Evolutionary conservation across 177 flowering plant genomes (phyloP).

Genomic region (Vitis hybrid): DNA sequence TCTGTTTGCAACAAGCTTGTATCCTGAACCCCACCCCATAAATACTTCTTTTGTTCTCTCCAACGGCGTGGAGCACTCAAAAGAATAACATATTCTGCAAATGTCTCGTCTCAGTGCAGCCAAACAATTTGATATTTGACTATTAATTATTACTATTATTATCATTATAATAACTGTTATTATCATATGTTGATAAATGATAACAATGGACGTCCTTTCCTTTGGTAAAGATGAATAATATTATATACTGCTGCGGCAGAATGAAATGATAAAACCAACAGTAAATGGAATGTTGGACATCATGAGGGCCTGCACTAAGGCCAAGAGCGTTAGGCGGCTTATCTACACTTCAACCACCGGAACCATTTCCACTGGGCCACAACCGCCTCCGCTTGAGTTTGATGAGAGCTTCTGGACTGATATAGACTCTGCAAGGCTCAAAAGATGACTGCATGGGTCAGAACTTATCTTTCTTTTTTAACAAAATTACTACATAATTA

Average conservation of each 20-base stretch:
- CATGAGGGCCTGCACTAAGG: constrained; percentile 23
- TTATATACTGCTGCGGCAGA: constrained; percentile 7
- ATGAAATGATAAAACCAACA: constrained; percentile 28
- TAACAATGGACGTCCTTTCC: too few species aligned
- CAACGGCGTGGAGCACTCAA: too few species aligned
- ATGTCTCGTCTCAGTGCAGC: too few species aligned
- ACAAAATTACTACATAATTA: background rate
- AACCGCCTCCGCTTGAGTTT: constrained; percentile 7
- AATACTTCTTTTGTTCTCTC: too few species aligned
- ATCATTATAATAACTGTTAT: too few species aligned
- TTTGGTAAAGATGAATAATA: background rate
- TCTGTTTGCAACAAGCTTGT: too few species aligned
- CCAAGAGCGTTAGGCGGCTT: constrained; percentile 19
- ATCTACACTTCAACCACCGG: constrained; percentile 28
- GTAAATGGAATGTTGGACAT: constrained; percentile 20
- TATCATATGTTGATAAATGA: too few species aligned
- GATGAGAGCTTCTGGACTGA: constrained; percentile 28
- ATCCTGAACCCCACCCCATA: too few species aligned
- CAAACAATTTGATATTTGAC: too few species aligned
- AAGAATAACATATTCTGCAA: too few species aligned
- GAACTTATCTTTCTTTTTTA: background rate
- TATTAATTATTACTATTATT: too few species aligned
- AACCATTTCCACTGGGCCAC: constrained; percentile 14
- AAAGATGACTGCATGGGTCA: constrained; percentile 35
- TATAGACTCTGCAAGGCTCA: constrained; percentile 15